A percentile compares a stretch with the other conserved stretches of the same genome.
phyloP scores from a whole-genome alignment of 805 yeast species.

The Barnettozyma populi region DNA sequence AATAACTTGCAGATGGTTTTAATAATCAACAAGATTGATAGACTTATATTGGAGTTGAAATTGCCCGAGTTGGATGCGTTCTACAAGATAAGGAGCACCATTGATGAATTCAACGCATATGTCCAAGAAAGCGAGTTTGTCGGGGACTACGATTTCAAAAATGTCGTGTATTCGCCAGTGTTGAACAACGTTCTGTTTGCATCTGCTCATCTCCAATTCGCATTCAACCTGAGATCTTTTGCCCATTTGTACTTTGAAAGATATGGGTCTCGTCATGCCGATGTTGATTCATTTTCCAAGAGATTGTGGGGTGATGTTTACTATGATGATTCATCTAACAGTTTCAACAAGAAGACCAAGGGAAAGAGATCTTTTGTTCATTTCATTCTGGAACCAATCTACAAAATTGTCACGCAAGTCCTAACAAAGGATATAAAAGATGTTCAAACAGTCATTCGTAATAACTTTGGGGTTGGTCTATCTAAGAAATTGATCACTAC shows the following conservation, averaged over 20 bases:
- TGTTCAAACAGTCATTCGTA: slow-evolving; percentile 40
- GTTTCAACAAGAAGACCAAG: slow-evolving; percentile 34
- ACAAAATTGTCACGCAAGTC: slow-evolving; percentile 62
- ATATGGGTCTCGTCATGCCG: slow-evolving; percentile 27
- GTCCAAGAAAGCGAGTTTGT: slow-evolving; percentile 33
- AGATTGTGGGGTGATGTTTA: slow-evolving; percentile 77
- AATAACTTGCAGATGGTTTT: slow-evolving; percentile 49
- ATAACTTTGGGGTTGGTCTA: slow-evolving; percentile 42
- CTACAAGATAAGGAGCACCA: slow-evolving; percentile 52
- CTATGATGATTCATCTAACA: slow-evolving; percentile 38
- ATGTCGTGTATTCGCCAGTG: slow-evolving; percentile 46
- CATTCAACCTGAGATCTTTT: slow-evolving; percentile 66
- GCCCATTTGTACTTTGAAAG: slow-evolving; percentile 39
- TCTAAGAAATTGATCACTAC: slow-evolving; percentile 32
- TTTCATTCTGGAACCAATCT: slow-evolving; percentile 78
- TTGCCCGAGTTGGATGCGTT: slow-evolving; percentile 72
- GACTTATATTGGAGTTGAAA: slow-evolving; percentile 74
- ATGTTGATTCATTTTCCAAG: slow-evolving; percentile 38
- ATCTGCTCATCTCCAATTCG: slow-evolving; percentile 54
- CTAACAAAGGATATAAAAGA: slow-evolving; percentile 45
- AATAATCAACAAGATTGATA: slow-evolving; percentile 76
- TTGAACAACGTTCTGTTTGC: slow-evolving; percentile 68
- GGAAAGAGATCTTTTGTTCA: slow-evolving; percentile 31
- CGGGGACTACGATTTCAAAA: slow-evolving; percentile 22
- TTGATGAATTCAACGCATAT: slow-evolving; percentile 60